Evolutionary conservation across 768 basidiomycete species (phyloP), one percentile per base, ranked within the genome.

Genomic region (Pilatotrama ljubarskyi): DNA sequence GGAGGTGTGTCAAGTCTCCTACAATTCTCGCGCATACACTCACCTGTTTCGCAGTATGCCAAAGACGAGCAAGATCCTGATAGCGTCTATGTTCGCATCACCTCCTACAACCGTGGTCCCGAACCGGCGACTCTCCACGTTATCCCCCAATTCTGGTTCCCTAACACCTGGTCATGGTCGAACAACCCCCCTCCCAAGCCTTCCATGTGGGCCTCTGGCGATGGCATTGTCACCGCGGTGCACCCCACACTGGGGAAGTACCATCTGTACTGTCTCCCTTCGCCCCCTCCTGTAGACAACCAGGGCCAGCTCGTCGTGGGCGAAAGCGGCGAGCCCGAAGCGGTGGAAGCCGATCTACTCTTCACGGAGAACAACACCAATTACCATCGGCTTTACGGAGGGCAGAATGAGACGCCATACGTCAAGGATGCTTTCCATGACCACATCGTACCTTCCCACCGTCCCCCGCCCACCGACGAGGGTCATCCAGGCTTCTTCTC

Each of bases 321-420:
- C 53, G 58, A 61, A 17, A 51, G 32, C 36, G 78, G 80, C 62
- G 81, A 80, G 20, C 84, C 89, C 64, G 84, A 84, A 20, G 81
- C 84, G 29, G 81, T 93, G 18, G 84, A 90, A 42, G 95, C 97
- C 0, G 86, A 91, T 9, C 78, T 99, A 36, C 73, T 98, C 17
- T 99, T 99, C 73, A 95, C 95, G 14, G 96, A 98, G 68, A 99
- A 98, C 73, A 92, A 98, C 71, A 97, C 96, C 62, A 99, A 99
- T 79, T 96, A 89, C 72, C 81, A 82, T 69, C 84, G 97, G 54
- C 80, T 99, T 24, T 99, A 98, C 72, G 90, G 88, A 20, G 95
- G 91, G 7, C 78, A 86, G 65, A 99, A 99, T 77, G 79, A 82
- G 51, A 86, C 87, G 0, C 81, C 83, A 2, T 95, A 87, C 69